phyloP scores from a whole-genome alignment of 345 rosid genomes.

The Tarenaya hassleriana region DNA sequence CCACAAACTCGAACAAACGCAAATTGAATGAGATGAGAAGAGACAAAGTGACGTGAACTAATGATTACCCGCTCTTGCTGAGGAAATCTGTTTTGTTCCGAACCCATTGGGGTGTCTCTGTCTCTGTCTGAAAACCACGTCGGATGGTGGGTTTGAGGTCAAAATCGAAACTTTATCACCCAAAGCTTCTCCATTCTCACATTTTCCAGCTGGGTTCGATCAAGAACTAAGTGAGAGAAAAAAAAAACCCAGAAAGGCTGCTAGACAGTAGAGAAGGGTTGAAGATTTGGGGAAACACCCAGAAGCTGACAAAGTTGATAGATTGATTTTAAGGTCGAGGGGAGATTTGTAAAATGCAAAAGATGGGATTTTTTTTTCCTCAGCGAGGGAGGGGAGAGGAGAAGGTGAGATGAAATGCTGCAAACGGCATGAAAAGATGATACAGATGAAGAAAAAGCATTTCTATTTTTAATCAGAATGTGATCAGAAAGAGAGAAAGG shows the following conservation, averaged over 20 bases:
- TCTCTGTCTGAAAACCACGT: constrained; percentile 21
- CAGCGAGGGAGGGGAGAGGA: constrained; percentile 18
- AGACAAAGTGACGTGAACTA: constrained; percentile 2
- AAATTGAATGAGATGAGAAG: background rate
- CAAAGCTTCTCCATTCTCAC: constrained; percentile 11
- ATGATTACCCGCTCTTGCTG: constrained; percentile 60
- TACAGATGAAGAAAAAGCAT: constrained; percentile 27
- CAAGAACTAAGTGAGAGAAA: constrained; percentile 10
- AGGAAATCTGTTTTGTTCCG: constrained; percentile 64
- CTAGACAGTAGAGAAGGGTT: background rate
- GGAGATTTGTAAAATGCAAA: constrained; percentile 4
- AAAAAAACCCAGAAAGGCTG: background rate
- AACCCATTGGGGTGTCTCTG: constrained; percentile 22
- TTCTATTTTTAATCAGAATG: constrained; percentile 28
- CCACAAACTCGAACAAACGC: background rate
- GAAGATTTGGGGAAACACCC: constrained; percentile 15
- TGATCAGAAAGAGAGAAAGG: constrained; percentile 20
- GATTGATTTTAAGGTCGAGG: background rate
- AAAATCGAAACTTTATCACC: constrained; percentile 12
- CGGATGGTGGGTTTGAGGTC: constrained; percentile 3
- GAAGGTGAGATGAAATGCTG: constrained; percentile 20
- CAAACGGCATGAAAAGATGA: constrained; percentile 33
- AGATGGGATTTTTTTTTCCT: background rate
- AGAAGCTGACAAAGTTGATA: constrained; percentile 12
- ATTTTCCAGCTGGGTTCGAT: constrained; percentile 16